phyloP scores from a whole-genome alignment of 805 yeast genomes.

The Maudiozyma turicensis region DNA sequence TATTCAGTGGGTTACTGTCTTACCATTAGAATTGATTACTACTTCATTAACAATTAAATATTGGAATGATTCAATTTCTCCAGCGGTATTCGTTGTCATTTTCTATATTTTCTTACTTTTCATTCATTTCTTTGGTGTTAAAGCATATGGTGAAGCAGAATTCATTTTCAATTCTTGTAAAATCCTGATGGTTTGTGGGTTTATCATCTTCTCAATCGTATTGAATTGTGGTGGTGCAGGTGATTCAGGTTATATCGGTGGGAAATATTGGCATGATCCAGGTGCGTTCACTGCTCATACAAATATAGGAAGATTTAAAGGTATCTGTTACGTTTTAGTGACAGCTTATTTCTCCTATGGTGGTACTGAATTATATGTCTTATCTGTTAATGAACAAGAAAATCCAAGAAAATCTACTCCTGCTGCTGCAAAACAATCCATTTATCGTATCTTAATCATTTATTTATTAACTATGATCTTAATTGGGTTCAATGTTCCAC shows the following conservation, averaged over 20 bases:
- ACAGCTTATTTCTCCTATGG: slow-evolving; percentile 58
- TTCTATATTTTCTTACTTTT: slow-evolving; percentile 42
- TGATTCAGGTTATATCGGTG: slow-evolving; percentile 48
- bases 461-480: slow-evolving; percentile 45
- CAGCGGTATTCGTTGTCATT: slow-evolving; percentile 49
- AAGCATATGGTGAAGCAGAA: slow-evolving; percentile 65
- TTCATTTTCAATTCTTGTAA: slow-evolving; percentile 46
- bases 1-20: slow-evolving; percentile 51
- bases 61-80: slow-evolving; percentile 38
- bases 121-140: slow-evolving; percentile 52
- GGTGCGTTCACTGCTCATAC: slow-evolving; percentile 34
- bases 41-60: slow-evolving; percentile 44
- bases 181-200: slow-evolving; percentile 48
- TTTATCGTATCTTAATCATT: slow-evolving; percentile 53
- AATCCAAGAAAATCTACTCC: slow-evolving; percentile 54
- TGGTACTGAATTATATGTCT: slow-evolving; percentile 57
- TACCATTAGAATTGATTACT: slow-evolving; percentile 58
- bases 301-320: slow-evolving; percentile 40
- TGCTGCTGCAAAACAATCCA: slow-evolving; percentile 53
- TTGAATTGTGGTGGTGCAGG: slow-evolving; percentile 53
- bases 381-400: slow-evolving; percentile 58
- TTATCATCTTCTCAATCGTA: slow-evolving; percentile 46
- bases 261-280: slow-evolving; percentile 48
- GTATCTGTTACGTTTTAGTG: slow-evolving; percentile 54
- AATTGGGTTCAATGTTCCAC: slow-evolving; percentile 53